Percentiles rank a stretch among this genome's conserved stretches.
Conservation (phyloP, 805 yeast genomes). For the Allodekkera sacchari region DNA sequence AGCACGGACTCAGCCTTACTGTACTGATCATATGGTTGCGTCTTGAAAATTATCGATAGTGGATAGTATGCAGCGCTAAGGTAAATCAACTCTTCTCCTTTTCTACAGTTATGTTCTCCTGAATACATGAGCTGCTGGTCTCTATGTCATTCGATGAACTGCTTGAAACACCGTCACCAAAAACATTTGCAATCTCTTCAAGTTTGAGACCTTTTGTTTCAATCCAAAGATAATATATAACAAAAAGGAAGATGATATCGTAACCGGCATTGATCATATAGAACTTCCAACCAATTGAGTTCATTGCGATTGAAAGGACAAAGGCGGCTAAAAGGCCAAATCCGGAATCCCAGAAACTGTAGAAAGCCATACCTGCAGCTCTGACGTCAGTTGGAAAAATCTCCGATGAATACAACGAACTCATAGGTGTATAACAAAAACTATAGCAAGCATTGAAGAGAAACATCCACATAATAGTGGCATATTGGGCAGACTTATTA, state of each 20-base stretch:
- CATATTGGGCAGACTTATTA: slow-evolving; percentile 20
- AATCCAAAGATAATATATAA: slow-evolving; percentile 14
- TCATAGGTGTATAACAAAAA: slow-evolving; percentile 36
- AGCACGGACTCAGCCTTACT: no score
- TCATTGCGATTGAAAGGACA: slow-evolving; percentile 28
- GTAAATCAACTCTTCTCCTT: no score
- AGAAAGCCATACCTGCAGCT: slow-evolving; percentile 14
- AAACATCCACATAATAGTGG: slow-evolving; percentile 39
- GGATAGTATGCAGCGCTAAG: no score
- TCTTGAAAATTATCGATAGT: no score
- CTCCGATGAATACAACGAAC: slow-evolving; percentile 39
- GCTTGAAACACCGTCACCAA: slow-evolving; percentile 7
- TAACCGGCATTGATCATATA: slow-evolving; percentile 14
- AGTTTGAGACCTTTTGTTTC: slow-evolving; percentile 31
- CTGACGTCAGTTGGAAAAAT: slow-evolving; percentile 22
- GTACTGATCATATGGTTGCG: no score
- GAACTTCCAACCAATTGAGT: slow-evolving; percentile 28
- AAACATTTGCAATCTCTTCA: slow-evolving; percentile 27
- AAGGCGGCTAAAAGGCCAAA: slow-evolving; percentile 25
- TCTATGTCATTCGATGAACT: no score
- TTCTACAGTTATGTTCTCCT: no score
- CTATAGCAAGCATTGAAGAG: slow-evolving; percentile 35
- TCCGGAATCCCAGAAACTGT: slow-evolving; percentile 6
- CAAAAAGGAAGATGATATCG: slow-evolving; percentile 19
- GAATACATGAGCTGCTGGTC: no score